phyloP scores from a whole-genome alignment of 1,284 basidiomycete genomes.

The Leucoagaricus sp. region DNA sequence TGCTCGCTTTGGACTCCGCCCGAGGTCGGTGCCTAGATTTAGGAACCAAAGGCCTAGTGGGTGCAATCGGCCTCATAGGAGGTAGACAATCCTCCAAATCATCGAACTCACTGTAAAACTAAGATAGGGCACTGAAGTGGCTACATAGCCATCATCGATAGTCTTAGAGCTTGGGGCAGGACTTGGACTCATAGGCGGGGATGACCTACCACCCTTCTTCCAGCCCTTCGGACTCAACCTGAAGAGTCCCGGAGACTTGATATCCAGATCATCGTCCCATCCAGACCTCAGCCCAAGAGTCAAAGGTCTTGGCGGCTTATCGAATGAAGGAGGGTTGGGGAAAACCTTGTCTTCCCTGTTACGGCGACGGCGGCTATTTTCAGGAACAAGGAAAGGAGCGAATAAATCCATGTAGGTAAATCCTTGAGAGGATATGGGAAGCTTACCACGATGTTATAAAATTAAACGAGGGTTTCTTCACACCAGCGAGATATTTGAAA shows the following conservation, averaged over 20 bases:
- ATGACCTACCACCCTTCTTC: slow-evolving; percentile 21
- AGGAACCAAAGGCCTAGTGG: slow-evolving; percentile 13
- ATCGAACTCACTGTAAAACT: slow-evolving; percentile 29
- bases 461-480: not conserved
- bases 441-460: slow-evolving; percentile 4
- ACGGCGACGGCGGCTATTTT: slow-evolving; percentile 8
- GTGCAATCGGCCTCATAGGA: slow-evolving; percentile 7
- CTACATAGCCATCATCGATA: slow-evolving; percentile 45
- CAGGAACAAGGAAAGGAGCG: not conserved
- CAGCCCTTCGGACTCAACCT: slow-evolving; percentile 26
- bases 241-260: slow-evolving; percentile 25
- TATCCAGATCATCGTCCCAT: slow-evolving; percentile 53
- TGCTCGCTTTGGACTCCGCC: slow-evolving; percentile 8
- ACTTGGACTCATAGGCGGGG: slow-evolving; percentile 26
- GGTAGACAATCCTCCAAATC: not conserved
- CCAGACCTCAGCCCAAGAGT: slow-evolving; percentile 47
- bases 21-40: not conserved
- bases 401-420: too few relatives aligned
- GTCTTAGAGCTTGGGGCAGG: slow-evolving; percentile 28
- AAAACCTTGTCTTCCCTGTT: slow-evolving; percentile 14
- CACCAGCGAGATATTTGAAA: slow-evolving; percentile 24
- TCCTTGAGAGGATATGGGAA: not conserved
- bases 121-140: slow-evolving; percentile 50
- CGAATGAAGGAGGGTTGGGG: slow-evolving; percentile 18
- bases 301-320: slow-evolving; percentile 25